phyloP scores from a whole-genome alignment of 2,329 filamentous ascomycete species.

The Bipolaris victoriae region DNA sequence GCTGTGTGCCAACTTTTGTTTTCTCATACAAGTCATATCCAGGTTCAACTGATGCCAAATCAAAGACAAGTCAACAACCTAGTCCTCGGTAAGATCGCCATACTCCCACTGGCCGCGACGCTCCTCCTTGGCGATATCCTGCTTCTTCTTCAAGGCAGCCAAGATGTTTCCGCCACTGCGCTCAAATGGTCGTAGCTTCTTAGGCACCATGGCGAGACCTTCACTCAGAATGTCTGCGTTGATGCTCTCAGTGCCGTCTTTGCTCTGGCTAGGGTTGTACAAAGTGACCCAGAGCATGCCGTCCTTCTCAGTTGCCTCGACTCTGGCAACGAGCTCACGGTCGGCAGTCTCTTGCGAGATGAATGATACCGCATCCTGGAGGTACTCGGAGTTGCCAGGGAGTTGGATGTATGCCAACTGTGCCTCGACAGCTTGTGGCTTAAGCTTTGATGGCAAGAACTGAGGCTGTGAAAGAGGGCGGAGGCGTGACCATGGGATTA shows the following conservation, averaged over 20 bases:
- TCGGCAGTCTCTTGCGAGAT: constrained; percentile 76
- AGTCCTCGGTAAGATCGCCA: constrained; percentile 82
- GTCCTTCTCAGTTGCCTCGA: constrained; percentile 84
- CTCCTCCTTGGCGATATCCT: constrained; percentile 78
- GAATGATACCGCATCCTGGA: constrained; percentile 77
- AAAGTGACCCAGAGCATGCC: constrained; percentile 85
- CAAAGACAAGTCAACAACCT: constrained; percentile 3
- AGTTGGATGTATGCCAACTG: constrained; percentile 89
- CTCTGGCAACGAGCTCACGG: constrained; percentile 83
- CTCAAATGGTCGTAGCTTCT: constrained; percentile 93
- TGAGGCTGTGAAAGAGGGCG: constrained; percentile 79
- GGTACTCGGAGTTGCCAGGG: constrained; percentile 76
- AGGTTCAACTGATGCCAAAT: not conserved
- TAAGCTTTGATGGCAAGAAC: constrained; percentile 77
- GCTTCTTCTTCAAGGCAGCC: constrained; percentile 72
- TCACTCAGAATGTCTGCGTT: constrained; percentile 86
- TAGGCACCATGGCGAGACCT: constrained; percentile 88
- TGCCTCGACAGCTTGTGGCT: constrained; percentile 85
- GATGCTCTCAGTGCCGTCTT: constrained; percentile 74
- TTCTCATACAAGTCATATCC: not conserved
- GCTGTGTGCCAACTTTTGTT: not conserved
- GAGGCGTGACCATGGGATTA: constrained; percentile 81
- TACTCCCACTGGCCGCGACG: constrained; percentile 97
- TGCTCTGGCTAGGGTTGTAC: constrained; percentile 73
- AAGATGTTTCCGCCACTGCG: constrained; percentile 74